Conservation (phyloP, 192 early-diverging fungal genomes). For the Paraglomus brasilianum region DNA sequence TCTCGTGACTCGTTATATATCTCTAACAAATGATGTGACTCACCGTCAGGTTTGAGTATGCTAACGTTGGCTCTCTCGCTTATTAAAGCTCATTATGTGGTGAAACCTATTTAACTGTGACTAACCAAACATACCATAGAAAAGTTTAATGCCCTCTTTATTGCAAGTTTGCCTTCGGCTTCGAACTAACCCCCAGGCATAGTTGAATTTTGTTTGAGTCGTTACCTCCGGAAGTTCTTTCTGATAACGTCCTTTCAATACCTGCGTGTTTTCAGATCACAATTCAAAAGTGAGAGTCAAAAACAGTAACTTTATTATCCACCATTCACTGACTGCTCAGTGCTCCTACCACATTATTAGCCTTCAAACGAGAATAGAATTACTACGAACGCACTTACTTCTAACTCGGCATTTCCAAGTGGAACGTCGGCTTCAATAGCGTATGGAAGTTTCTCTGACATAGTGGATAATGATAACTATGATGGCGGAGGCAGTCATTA, state of each 20-base stretch:
- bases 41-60: neutral
- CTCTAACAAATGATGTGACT: conserved; percentile 50
- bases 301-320: neutral
- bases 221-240: conserved; percentile 64
- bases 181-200: conserved; percentile 89
- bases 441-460: conserved; percentile 1
- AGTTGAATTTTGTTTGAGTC: conserved; percentile 96
- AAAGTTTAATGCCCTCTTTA: conserved; percentile 71
- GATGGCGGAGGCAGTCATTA: no score
- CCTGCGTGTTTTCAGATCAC: conserved; percentile 37
- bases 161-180: conserved; percentile 66
- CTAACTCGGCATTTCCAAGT: conserved; percentile 12
- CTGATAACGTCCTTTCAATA: conserved; percentile 69
- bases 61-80: neutral
- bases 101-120: neutral
- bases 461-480: no score
- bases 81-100: neutral
- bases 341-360: neutral
- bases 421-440: conserved; percentile 21
- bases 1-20: conserved; percentile 82
- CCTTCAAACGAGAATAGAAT: neutral
- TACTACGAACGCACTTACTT: neutral
- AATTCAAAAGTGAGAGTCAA: neutral
- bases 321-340: neutral
- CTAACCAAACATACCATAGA: conserved; percentile 56